Evolutionary conservation across 1,139 yeast genomes (phyloP).

Genomic region (Suhomyces atakaporum): DNA sequence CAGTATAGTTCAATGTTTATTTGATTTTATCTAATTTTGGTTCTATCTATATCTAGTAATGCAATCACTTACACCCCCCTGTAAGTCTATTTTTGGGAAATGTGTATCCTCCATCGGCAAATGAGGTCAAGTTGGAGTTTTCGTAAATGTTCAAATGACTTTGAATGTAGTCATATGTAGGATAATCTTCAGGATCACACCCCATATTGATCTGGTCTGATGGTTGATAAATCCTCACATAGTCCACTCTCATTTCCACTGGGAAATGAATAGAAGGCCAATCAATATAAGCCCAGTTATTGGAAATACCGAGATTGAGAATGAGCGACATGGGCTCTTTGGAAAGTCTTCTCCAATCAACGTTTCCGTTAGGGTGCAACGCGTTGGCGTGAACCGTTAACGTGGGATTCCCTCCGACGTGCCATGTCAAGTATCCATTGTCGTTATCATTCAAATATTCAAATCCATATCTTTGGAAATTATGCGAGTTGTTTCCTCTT

Average conservation of each 20-base stretch:
- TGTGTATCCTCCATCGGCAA: slow-evolving; percentile 26
- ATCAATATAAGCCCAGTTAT: slow-evolving; percentile 34
- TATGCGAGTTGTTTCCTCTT: slow-evolving; percentile 19
- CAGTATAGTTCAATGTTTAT: too few species aligned
- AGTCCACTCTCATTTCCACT: slow-evolving; percentile 24
- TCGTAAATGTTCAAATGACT: slow-evolving; percentile 24
- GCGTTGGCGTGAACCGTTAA: slow-evolving; percentile 27
- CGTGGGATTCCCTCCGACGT: slow-evolving; percentile 28
- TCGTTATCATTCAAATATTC: slow-evolving; percentile 28
- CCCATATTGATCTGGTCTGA: slow-evolving; percentile 24
- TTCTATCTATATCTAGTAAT: neutral
- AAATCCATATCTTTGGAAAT: slow-evolving; percentile 28
- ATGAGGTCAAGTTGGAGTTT: slow-evolving; percentile 25
- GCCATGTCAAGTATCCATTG: slow-evolving; percentile 29
- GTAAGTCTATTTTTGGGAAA: slow-evolving; percentile 26
- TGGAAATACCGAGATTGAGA: slow-evolving; percentile 31
- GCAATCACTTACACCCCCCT: slow-evolving; percentile 8
- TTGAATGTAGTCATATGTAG: slow-evolving; percentile 28
- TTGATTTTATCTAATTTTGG: too few species aligned
- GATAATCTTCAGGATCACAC: slow-evolving; percentile 29
- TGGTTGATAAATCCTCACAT: slow-evolving; percentile 31
- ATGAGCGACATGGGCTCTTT: slow-evolving; percentile 32
- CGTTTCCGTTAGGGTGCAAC: slow-evolving; percentile 31
- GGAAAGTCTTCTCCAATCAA: slow-evolving; percentile 27
- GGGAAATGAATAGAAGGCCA: slow-evolving; percentile 32